A percentile compares a stretch with the other conserved stretches of the same genome.
Conservation (phyloP, 257 asterid genomes). For the Fraxinus quadrangulata region DNA sequence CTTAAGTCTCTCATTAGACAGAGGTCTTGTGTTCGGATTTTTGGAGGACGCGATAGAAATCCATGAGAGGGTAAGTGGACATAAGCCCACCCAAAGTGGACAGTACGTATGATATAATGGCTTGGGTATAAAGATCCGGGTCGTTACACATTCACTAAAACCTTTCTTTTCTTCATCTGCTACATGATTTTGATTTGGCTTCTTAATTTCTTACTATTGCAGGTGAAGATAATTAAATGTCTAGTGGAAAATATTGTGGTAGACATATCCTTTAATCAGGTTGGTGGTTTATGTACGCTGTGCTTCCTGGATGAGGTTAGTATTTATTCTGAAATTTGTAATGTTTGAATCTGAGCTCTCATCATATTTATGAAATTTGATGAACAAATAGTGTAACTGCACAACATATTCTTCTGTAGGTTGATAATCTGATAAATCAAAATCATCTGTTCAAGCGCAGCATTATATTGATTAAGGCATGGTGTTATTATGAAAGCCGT, state of each 20-base stretch:
- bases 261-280: constrained; percentile 91
- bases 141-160: neutral
- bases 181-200: constrained; percentile 6
- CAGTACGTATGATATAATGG: too few species aligned
- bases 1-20: too few species aligned
- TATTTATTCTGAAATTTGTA: constrained; percentile 20
- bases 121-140: too few species aligned
- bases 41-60: too few species aligned
- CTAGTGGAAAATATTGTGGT: constrained; percentile 94
- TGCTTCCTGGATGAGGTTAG: constrained; percentile 93
- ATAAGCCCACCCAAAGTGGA: too few species aligned
- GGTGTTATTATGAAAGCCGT: constrained; percentile 99
- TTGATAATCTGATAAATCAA: constrained; percentile 73
- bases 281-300: constrained; percentile 90
- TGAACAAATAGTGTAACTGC: constrained; percentile 16
- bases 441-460: constrained; percentile 93
- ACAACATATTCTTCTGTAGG: constrained; percentile 45
- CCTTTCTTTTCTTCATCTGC: constrained; percentile 9
- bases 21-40: too few species aligned
- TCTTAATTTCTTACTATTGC: constrained; percentile 30
- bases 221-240: constrained; percentile 89
- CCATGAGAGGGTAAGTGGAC: too few species aligned
- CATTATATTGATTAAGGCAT: constrained; percentile 86
- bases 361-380: constrained; percentile 14
- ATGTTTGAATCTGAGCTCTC: constrained; percentile 5